Evolutionary conservation across 2,329 filamentous ascomycete genomes (phyloP), one percentile per base, ranked within the genome.

Genomic region (Fusarium subtropicale): DNA sequence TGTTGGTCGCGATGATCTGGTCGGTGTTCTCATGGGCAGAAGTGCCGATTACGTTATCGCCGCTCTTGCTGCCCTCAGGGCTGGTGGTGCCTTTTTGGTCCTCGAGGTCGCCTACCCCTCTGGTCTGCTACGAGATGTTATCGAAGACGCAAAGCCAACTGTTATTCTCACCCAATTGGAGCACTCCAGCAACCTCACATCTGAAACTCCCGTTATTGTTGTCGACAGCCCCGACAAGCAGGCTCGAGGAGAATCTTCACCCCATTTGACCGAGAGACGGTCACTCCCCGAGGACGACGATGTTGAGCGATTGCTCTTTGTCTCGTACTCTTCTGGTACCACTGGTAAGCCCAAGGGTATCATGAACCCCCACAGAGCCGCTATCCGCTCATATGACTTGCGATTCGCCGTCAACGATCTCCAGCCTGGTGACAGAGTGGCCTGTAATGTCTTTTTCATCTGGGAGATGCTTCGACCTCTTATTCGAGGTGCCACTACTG

Each of bases 391-490:
- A 9, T 94, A 94, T 76, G 83, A 92, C 71, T 78, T 93, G 67
- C 84, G 92, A 77, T 94, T 94, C 74, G 83, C 81, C 12, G 78
- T 94, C 50, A 91, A 88, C 69, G 90, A 94, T 76, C 81, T 93
- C 4, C 79, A 85, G 20, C 90, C 89, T 0, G 91, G 91, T 18
- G 92, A 94, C 71, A 87, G 92, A 9, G 91, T 94, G 13, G 92
- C 92, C n/a, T 94, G 92, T 81, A 95, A 94, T 82, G 92, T 94
- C 62, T 95, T 94, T 78, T 95, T 95, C 76, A 85, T 94, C 47
- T 95, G 92, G 92, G 92, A 95, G 77, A 94, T 94, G 59, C 78
- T 95, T 56, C 90, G 92, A 7, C 92, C 92, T 11, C 82, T 95
- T 45, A 77, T 95, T 56, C 87, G 92, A 56, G 92, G 92, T 71